Percentiles rank a stretch among this genome's conserved stretches.
Conservation (phyloP, 140 eudicot species). For the Senecio squalidus region DNA sequence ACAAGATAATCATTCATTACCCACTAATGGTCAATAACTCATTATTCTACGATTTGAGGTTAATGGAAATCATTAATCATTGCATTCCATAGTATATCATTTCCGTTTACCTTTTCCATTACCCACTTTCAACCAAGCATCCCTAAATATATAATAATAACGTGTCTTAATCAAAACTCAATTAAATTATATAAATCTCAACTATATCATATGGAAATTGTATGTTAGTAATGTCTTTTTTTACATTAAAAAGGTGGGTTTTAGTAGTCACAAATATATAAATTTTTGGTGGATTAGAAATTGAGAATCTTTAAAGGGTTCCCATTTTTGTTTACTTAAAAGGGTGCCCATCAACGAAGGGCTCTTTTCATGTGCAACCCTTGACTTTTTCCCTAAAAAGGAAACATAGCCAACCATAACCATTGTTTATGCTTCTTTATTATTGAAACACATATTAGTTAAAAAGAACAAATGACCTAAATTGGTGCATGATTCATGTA, state of each 20-base stretch:
- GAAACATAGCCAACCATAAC: constrained; percentile 27
- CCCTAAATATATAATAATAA: too few species aligned
- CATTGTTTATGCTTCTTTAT: constrained; percentile 8
- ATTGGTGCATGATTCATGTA: too few species aligned
- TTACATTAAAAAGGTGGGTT: not conserved
- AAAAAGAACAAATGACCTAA: too few species aligned
- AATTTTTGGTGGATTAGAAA: constrained; percentile 3
- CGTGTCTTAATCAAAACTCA: too few species aligned
- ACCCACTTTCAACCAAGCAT: too few species aligned
- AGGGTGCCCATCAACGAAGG: constrained; percentile 7
- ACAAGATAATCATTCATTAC: too few species aligned
- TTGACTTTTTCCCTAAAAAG: constrained; percentile 36
- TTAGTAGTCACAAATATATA: not conserved
- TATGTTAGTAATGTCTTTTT: not conserved
- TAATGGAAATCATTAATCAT: too few species aligned
- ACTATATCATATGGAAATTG: not conserved
- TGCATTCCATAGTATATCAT: too few species aligned
- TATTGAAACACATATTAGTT: not conserved
- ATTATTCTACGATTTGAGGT: too few species aligned
- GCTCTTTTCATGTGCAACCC: constrained; percentile 35
- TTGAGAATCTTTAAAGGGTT: constrained; percentile 27
- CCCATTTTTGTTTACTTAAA: constrained; percentile 8
- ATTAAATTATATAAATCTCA: too few species aligned
- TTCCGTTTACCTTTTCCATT: too few species aligned
- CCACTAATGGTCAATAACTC: too few species aligned